Conservation (phyloP, 805 yeast genomes). For the Phaffomyces antillensis region DNA sequence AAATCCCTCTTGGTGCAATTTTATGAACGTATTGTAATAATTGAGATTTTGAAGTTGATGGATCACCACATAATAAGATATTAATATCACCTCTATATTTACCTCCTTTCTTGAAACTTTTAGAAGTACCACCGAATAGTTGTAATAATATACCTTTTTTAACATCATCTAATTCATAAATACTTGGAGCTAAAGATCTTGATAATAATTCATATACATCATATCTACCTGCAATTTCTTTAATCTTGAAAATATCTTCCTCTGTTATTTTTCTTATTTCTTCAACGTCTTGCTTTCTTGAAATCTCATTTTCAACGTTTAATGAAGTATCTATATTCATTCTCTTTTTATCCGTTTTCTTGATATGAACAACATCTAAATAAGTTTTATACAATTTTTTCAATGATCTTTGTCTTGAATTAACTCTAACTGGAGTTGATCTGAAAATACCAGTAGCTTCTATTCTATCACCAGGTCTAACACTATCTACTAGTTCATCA, state of each 20-base stretch:
- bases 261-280: conserved; percentile 64
- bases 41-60: conserved; percentile 96
- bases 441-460: conserved; percentile 95
- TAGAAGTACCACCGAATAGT: conserved; percentile 92
- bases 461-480: conserved; percentile 94
- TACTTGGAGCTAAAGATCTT: conserved; percentile 93
- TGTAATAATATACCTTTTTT: conserved; percentile 92
- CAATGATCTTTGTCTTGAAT: conserved; percentile 75
- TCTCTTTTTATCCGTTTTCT: conserved; percentile 75
- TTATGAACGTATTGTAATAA: conserved; percentile 90
- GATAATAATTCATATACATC: conserved; percentile 84
- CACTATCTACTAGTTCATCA: conserved; percentile 90
- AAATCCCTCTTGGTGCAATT: conserved; percentile 96
- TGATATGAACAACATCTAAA: conserved; percentile 88
- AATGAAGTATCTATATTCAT: conserved; percentile 77
- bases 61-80: conserved; percentile 91
- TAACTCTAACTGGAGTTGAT: conserved; percentile 85
- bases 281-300: conserved; percentile 64
- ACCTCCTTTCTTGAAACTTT: conserved; percentile 83
- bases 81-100: conserved; percentile 94
- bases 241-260: conserved; percentile 62
- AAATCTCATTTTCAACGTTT: conserved; percentile 33
- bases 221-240: conserved; percentile 52
- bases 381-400: conserved; percentile 86
- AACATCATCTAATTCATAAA: conserved; percentile 93